These are phyloP conservation scores for Fraxinus ornus DNA, from an alignment of 305 asterid species.

Conservation along the genomic window DNA sequence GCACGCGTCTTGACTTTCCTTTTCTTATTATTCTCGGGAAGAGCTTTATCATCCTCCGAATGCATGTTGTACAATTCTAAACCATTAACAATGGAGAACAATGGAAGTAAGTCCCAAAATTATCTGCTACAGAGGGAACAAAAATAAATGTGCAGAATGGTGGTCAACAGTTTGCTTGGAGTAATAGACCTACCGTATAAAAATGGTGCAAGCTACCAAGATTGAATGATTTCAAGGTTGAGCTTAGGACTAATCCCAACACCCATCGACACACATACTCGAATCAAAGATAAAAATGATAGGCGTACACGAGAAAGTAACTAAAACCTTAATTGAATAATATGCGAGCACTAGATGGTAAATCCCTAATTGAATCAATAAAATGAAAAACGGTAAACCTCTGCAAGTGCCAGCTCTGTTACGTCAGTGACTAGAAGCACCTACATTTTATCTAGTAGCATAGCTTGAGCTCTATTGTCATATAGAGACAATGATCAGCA, in stretches of 20 bases:
- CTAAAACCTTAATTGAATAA: neutral
- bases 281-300: neutral
- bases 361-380: too few species aligned
- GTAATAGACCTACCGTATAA: neutral
- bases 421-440: neutral
- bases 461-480: neutral
- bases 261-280: neutral
- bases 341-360: too few species aligned
- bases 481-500: neutral
- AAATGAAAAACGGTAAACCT: too few species aligned
- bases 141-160: neutral
- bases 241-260: slow-evolving; percentile 1
- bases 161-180: neutral
- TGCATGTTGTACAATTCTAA: slow-evolving; percentile 49
- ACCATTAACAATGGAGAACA: slow-evolving; percentile 21
- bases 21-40: slow-evolving; percentile 58
- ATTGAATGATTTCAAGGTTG: neutral
- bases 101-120: neutral
- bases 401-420: neutral
- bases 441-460: neutral
- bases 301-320: neutral
- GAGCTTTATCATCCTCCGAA: slow-evolving; percentile 63
- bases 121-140: slow-evolving; percentile 10
- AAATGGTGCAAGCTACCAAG: neutral
- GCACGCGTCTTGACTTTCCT: slow-evolving; percentile 68